Conservation (phyloP, 2,329 filamentous ascomycete species). For the Fusarium udum region DNA sequence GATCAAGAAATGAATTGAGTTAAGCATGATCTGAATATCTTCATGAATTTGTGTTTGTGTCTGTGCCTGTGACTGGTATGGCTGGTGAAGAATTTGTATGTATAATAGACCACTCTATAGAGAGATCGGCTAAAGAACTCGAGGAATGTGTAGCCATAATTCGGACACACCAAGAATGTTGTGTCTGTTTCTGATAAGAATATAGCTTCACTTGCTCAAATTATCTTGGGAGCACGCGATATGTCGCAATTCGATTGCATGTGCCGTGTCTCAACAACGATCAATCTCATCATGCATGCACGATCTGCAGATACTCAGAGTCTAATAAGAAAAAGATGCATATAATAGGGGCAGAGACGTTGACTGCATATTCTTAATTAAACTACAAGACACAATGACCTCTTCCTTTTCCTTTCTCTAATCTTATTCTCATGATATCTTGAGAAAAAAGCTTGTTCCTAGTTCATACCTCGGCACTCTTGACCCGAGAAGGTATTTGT, state of each 20-base stretch:
- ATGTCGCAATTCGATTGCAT: neutral
- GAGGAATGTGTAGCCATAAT: constrained; percentile 12
- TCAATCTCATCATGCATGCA: neutral
- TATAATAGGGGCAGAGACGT: neutral
- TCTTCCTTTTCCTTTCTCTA: neutral
- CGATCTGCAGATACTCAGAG: neutral
- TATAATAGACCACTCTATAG: neutral
- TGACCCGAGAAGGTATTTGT: neutral
- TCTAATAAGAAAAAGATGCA: neutral
- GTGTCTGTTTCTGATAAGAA: neutral
- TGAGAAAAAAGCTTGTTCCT: neutral
- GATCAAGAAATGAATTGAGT: constrained; percentile 23
- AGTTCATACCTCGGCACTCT: neutral
- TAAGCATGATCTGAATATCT: neutral
- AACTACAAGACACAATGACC: neutral
- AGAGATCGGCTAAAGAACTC: neutral
- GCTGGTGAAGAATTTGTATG: neutral
- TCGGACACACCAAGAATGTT: neutral
- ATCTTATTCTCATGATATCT: neutral
- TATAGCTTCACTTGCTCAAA: neutral
- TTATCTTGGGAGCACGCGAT: neutral
- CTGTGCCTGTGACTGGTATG: neutral
- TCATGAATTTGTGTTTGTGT: neutral
- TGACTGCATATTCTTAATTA: neutral
- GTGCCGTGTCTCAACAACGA: constrained; percentile 1